Evolutionary conservation across 805 yeast genomes (phyloP), one percentile per base, ranked within the genome.

Genomic region (Nakazawaea wyomingensis): DNA sequence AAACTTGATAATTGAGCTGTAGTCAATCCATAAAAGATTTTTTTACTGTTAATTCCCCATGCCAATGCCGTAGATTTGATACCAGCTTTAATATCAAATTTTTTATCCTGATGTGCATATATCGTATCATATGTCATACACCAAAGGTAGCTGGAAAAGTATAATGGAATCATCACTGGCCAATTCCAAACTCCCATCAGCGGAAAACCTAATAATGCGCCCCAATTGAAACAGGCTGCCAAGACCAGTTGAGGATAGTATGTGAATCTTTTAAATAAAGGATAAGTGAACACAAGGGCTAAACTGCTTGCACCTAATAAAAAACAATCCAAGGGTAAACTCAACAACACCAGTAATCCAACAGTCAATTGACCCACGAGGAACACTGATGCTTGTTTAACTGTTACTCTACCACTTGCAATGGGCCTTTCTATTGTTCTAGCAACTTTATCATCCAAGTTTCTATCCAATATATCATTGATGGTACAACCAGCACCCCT

Each of bases 401-500:
- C 75, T 1, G 82, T 56, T 16, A 93, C 89, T 49, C 90, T 69
- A 0, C 95, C 91, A 28, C 95, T 78, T 0, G 99, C 90, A 38
- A 93, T 72, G n/a, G 99, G 99, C 55, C 99, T 71, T 55, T 82
- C 87, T 39, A 81, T 76, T 3, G 98, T 91, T 50, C 99, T 74
- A 7, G 84, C 83, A 3, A 93, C 99, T 60, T 88, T 76, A 49
- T 74, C 71, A 56, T 93, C 99, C 38, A 90, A 68, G 47, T 91
- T 72, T 41, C 88, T 69, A 59, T 93, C 99, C 58, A 82, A 69
- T 35, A 91, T 69, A 62, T 93, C 99, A 59, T 93, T 93, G 43
- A 93, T 82, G 0, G 96, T 90, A 60, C 99, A 93, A 0, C 99
- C 99, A 1, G 96, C 97, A 21, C 98, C 96, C 61, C 99, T 76